Conservation (phyloP, 306 rosid genomes). For the Cucumis cinereus region DNA sequence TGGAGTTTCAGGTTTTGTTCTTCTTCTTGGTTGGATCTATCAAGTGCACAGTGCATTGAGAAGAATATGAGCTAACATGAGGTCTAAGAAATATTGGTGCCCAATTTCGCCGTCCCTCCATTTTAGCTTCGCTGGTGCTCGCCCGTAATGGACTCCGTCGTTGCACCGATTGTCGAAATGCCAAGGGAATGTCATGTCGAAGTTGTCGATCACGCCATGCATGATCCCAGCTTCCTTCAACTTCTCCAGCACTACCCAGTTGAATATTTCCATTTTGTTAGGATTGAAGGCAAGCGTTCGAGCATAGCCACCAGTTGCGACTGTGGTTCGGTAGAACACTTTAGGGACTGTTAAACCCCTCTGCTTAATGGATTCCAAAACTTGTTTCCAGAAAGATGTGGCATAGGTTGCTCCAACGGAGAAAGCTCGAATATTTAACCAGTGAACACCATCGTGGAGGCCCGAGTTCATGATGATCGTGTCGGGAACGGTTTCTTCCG, state of each 20-base stretch:
- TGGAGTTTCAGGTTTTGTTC: not conserved
- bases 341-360: slow-evolving; percentile 53
- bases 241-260: slow-evolving; percentile 53
- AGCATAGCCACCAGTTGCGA: slow-evolving; percentile 83
- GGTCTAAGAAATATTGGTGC: slow-evolving; percentile 83
- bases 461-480: slow-evolving; percentile 80
- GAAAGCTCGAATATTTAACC: slow-evolving; percentile 55
- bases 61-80: slow-evolving; percentile 76
- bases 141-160: slow-evolving; percentile 88
- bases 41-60: slow-evolving; percentile 58
- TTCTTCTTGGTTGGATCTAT: not conserved
- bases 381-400: slow-evolving; percentile 64
- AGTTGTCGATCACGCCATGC: slow-evolving; percentile 65
- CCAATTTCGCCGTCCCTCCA: slow-evolving; percentile 85
- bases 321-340: slow-evolving; percentile 59
- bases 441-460: slow-evolving; percentile 63
- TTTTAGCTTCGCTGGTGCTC: slow-evolving; percentile 56
- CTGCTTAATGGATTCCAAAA: slow-evolving; percentile 36
- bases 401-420: slow-evolving; percentile 53
- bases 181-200: slow-evolving; percentile 88
- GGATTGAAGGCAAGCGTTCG: slow-evolving; percentile 68
- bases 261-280: slow-evolving; percentile 73
- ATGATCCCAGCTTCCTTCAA: slow-evolving; percentile 46
- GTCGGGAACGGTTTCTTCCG: slow-evolving; percentile 56
- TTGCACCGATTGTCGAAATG: slow-evolving; percentile 75